These are phyloP conservation scores for Dactylella cylindrospora DNA, from an alignment of 2,329 filamentous ascomycete species.

Conservation along the genomic window DNA sequence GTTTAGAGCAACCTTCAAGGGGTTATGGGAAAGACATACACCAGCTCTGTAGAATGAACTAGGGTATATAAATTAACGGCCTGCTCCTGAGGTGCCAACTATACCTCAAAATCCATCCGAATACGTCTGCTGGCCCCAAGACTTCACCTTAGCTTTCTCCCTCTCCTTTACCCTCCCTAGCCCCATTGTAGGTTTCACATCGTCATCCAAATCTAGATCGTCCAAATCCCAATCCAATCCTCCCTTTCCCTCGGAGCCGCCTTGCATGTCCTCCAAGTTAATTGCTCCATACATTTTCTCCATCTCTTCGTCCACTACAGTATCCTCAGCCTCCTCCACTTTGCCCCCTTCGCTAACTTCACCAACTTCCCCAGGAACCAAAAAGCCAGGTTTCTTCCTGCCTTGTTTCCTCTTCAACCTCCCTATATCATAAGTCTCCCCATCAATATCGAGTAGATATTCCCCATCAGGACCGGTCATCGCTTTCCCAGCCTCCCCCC, in stretches of 20 bases:
- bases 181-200: too few species aligned
- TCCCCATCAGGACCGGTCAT: slow-evolving; percentile 8
- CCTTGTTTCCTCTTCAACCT: slow-evolving; percentile 6
- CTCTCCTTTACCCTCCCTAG: too few species aligned
- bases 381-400: not conserved
- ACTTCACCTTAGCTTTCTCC: too few species aligned
- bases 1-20: too few species aligned
- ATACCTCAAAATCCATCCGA: slow-evolving; percentile 16
- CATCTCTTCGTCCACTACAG: slow-evolving; percentile 5
- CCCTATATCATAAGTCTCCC: slow-evolving; percentile 23
- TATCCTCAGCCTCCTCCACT: not conserved
- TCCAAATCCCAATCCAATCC: slow-evolving; percentile 31
- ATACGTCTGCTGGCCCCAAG: too few species aligned
- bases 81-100: too few species aligned
- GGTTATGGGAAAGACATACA: too few species aligned
- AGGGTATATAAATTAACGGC: too few species aligned
- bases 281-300: not conserved
- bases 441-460: slow-evolving; percentile 32
- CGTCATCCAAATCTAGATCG: slow-evolving; percentile 10
- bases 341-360: too few species aligned
- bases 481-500: not conserved
- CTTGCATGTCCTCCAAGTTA: slow-evolving; percentile 1
- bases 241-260: slow-evolving; percentile 1
- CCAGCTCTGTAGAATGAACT: too few species aligned
- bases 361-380: too few species aligned